Conservation (phyloP, 371 early-diverging fungal species). For the Apophysomyces variabilis region DNA sequence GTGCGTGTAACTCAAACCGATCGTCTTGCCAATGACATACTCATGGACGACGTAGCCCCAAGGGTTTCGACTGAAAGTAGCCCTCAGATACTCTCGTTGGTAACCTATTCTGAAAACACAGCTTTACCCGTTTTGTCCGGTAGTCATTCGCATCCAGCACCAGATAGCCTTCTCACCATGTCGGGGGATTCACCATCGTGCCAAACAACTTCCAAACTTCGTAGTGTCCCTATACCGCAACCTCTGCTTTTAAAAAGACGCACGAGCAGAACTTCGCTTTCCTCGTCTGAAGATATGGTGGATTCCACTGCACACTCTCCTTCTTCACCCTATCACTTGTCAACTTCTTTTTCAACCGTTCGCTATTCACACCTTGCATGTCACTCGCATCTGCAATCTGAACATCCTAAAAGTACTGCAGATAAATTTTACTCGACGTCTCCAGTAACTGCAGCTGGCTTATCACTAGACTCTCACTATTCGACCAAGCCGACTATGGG, state of each 20-base stretch:
- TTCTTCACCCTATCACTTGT: conserved; percentile 9
- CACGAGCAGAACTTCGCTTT: conserved; percentile 39
- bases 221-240: conserved; percentile 49
- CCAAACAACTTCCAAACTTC: conserved; percentile 22
- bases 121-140: background rate
- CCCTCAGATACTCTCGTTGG: background rate
- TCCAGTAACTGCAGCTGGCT: conserved; percentile 15
- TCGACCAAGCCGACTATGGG: background rate
- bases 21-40: conserved; percentile 11
- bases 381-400: background rate
- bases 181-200: conserved; percentile 8
- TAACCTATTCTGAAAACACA: background rate
- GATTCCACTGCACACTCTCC: conserved; percentile 7
- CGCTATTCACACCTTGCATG: background rate
- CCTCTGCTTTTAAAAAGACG: conserved; percentile 43
- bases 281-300: conserved; percentile 29
- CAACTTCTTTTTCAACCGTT: conserved; percentile 11
- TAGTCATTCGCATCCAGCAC: background rate
- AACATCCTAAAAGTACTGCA: background rate
- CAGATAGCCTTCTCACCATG: conserved; percentile 3
- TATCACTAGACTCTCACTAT: conserved; percentile 3
- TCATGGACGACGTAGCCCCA: conserved; percentile 12
- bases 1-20: background rate
- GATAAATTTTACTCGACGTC: conserved; percentile 9
- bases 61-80: conserved; percentile 4